Evolutionary conservation across 2,329 filamentous ascomycete genomes (phyloP), one percentile per base, ranked within the genome.

Genomic region (Hypoxylon sp.): DNA sequence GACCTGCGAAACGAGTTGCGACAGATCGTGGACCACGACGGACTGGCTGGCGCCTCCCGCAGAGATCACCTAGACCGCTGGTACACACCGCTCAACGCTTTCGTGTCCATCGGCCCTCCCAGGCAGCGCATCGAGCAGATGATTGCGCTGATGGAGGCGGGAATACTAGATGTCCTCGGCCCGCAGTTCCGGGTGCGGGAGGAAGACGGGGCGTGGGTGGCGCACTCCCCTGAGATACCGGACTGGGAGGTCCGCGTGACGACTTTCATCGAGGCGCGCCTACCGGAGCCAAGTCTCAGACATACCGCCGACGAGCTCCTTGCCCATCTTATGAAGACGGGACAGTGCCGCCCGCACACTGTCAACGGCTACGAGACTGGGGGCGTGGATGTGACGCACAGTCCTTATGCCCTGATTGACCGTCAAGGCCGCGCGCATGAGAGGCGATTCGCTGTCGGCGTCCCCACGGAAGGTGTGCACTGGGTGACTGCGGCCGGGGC

Each of bases 1-100:
- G 70, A 72, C 59, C 50, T 72, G 29, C 65, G 70, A 32, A 71
- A 72, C 42, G 70, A 71, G 62, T 31, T 71, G 47, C 62, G 70
- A 4, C 68, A 67, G 31, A 62, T 72, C 44, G 68, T 72, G 10
- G 70, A 72, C 37, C 68, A 72, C 53, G 35, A 44, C 27, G 68
- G 70, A 3, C 15, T 72, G 24, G n/a, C 55, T 6, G 65, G 70
- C 32, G 35, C n/a, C 21, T 72, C 70, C 2, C 66, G 48, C 56
- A 59, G 56, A 6, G 51, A 55, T n/a, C 58, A 71, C 52, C 54
- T 71, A 10, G 65, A 72, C 58, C 35, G 48, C 44, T 72, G 68
- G 70, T 72, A 71, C 54, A 69, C 70, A 15, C 63, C 70, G 2
- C 64, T 72, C 17, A 72, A 70, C 57, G 59, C 57, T 5, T 71